These are phyloP conservation scores for Geranium rotundifolium DNA, from an alignment of 345 rosid genomes.

Conservation along the genomic window DNA sequence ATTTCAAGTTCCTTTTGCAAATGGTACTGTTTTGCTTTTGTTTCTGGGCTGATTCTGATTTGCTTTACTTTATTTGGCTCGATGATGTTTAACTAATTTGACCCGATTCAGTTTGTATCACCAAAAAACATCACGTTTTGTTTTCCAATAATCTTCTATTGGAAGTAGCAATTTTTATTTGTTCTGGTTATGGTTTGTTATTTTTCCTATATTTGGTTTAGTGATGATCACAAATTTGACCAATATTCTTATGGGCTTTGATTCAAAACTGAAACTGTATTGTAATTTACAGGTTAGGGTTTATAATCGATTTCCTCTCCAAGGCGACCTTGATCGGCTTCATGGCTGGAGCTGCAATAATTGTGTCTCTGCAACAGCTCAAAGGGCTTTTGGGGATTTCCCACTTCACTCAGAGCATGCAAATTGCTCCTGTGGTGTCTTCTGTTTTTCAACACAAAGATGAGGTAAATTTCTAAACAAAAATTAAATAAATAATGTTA, in stretches of 20 bases:
- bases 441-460: slow-evolving; percentile 12
- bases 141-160: no score
- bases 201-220: no score
- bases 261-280: neutral
- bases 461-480: neutral
- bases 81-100: no score
- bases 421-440: slow-evolving; percentile 24
- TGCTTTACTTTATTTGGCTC: no score
- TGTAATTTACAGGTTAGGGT: slow-evolving; percentile 22
- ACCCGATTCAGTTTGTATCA: no score
- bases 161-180: no score
- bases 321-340: slow-evolving; percentile 38
- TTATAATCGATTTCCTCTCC: slow-evolving; percentile 35
- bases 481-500: neutral
- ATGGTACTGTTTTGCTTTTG: no score
- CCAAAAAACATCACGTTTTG: no score
- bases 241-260: neutral
- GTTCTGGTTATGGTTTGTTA: no score
- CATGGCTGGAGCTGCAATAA: slow-evolving; percentile 39
- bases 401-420: slow-evolving; percentile 22
- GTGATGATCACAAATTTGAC: no score
- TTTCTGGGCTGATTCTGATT: no score
- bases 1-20: no score
- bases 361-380: slow-evolving; percentile 34
- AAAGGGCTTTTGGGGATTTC: slow-evolving; percentile 29